Percentiles rank a stretch among this genome's conserved stretches.
Conservation (phyloP, 192 early-diverging fungal species). For the Haplosporangium gracile region DNA sequence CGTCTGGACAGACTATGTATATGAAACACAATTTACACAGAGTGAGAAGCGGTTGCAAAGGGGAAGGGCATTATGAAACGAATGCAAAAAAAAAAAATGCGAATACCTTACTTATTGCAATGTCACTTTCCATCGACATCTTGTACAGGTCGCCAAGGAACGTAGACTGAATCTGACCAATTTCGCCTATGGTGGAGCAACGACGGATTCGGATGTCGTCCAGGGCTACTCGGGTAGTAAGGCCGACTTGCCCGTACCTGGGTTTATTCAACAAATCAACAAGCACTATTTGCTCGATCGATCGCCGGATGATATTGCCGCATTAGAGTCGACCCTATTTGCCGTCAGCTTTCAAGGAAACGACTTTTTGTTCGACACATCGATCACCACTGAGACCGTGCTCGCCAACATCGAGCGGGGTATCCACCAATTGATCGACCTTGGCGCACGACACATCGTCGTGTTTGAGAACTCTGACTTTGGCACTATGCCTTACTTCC, state of each 20-base stretch:
- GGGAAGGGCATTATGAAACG: background rate
- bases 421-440: constrained; percentile 21
- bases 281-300: background rate
- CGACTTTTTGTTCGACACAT: constrained; percentile 36
- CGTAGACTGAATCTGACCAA: constrained; percentile 42
- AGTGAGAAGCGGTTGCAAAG: background rate
- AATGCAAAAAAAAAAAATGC: background rate
- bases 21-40: background rate
- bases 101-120: background rate
- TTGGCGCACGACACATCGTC: constrained; percentile 25
- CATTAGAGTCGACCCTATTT: constrained; percentile 23
- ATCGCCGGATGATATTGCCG: background rate
- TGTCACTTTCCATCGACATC: background rate
- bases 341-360: constrained; percentile 45
- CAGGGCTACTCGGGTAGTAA: constrained; percentile 42
- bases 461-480: constrained; percentile 43
- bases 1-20: constrained; percentile 61
- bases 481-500: constrained; percentile 28
- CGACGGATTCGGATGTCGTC: constrained; percentile 51
- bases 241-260: constrained; percentile 42
- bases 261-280: constrained; percentile 47
- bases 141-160: constrained; percentile 23
- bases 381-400: constrained; percentile 2
- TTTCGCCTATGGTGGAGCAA: constrained; percentile 64
- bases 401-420: constrained; percentile 31